Evolutionary conservation across 495 filamentous ascomycete genomes (phyloP).

Genomic region (Xylaria curta): DNA sequence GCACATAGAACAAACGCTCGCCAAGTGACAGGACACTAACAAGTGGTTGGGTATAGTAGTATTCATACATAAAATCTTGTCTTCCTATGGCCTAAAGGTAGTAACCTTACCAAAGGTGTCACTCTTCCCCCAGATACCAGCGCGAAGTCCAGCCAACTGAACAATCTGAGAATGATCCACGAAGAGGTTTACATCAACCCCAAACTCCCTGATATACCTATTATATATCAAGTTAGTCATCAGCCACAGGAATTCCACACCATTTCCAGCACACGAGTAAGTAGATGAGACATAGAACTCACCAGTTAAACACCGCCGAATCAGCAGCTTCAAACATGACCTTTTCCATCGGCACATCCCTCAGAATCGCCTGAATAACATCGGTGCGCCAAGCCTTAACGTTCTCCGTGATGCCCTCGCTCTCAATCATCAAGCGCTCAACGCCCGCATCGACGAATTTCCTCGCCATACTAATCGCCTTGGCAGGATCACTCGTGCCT

Average conservation of each 20-base stretch:
- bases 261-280: neutral
- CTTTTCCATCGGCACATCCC: constrained; percentile 58
- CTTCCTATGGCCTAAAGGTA: neutral
- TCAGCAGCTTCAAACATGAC: constrained; percentile 71
- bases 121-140: constrained; percentile 5
- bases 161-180: constrained; percentile 2
- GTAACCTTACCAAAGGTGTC: neutral
- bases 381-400: constrained; percentile 63
- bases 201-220: constrained; percentile 9
- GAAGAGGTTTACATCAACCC: neutral
- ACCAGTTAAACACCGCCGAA: constrained; percentile 65
- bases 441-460: constrained; percentile 62
- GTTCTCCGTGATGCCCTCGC: constrained; percentile 68
- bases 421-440: constrained; percentile 67
- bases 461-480: constrained; percentile 57
- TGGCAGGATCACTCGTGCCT: constrained; percentile 59
- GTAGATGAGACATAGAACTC: constrained; percentile 25
- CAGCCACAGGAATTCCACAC: no score
- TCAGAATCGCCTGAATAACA: constrained; percentile 61
- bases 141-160: neutral
- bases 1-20: neutral
- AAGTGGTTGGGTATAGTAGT: no score
- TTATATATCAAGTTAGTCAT: neutral
- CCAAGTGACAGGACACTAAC: no score
- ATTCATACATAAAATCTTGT: neutral